These are phyloP conservation scores for Fusarium burgessii DNA, from an alignment of 2,329 filamentous ascomycete species.

Conservation along the genomic window DNA sequence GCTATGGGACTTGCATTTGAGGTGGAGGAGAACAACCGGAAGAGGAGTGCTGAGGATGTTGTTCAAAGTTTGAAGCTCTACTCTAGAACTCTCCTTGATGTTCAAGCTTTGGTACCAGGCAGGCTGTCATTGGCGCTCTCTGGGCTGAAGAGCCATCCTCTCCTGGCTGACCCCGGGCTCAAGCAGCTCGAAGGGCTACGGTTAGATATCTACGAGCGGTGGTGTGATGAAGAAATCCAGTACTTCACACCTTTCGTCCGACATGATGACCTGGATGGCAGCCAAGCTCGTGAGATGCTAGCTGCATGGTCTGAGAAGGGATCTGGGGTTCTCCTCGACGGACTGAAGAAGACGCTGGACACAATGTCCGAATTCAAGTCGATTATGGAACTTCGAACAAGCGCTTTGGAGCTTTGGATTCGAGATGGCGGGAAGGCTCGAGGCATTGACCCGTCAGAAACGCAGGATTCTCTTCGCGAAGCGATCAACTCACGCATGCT, in stretches of 20 bases:
- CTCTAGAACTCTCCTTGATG: conserved; percentile 80
- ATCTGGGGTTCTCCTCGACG: conserved; percentile 69
- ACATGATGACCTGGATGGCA: conserved; percentile 77
- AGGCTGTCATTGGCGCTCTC: conserved; percentile 77
- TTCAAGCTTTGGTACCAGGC: conserved; percentile 79
- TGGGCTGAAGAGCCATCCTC: conserved; percentile 74
- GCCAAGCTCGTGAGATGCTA: conserved; percentile 70
- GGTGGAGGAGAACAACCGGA: conserved; percentile 56
- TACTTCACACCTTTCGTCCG: conserved; percentile 90
- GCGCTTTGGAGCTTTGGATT: conserved; percentile 81
- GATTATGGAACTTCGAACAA: conserved; percentile 76
- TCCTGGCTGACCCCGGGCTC: conserved; percentile 79
- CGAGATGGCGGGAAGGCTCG: conserved; percentile 72
- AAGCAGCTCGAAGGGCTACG: conserved; percentile 75
- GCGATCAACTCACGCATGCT: conserved; percentile 77
- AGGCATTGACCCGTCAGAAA: conserved; percentile 74
- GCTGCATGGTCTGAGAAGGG: conserved; percentile 73
- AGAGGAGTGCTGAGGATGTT: conserved; percentile 61
- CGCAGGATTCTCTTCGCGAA: conserved; percentile 76
- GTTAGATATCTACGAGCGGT: conserved; percentile 80
- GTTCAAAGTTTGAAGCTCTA: conserved; percentile 78
- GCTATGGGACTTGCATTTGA: conserved; percentile 75
- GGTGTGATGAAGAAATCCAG: conserved; percentile 85
- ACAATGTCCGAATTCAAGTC: conserved; percentile 73
- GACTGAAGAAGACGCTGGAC: conserved; percentile 70